Conservation (phyloP, 1,139 yeast species). For the Lodderomyces metapsilosis region DNA sequence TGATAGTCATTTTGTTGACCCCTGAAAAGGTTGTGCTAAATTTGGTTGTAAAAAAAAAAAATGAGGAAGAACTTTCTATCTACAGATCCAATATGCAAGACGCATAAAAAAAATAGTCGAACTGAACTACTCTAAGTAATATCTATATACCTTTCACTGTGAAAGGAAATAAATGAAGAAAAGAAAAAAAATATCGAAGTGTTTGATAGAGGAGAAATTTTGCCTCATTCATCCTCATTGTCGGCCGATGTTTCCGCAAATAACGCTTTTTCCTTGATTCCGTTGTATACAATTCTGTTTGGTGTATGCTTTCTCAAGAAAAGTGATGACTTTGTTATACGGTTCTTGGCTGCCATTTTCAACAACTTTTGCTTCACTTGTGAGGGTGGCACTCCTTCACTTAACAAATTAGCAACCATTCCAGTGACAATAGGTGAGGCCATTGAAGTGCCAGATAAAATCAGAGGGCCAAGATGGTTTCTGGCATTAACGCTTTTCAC, state of each 20-base stretch:
- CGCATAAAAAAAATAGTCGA: not conserved
- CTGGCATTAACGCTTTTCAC: constrained; percentile 48
- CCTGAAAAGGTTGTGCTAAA: no score
- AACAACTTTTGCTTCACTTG: constrained; percentile 42
- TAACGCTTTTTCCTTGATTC: constrained; percentile 18
- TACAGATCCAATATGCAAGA: no score
- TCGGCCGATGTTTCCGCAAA: constrained; percentile 15
- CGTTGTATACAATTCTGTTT: constrained; percentile 38
- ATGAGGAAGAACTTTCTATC: no score
- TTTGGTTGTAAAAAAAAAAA: constrained; percentile 4
- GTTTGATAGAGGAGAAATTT: no score
- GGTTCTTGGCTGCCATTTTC: constrained; percentile 31
- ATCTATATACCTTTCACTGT: not conserved
- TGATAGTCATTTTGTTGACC: constrained; percentile 8
- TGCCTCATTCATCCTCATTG: constrained; percentile 8
- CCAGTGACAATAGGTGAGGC: constrained; percentile 84
- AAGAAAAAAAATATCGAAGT: no score
- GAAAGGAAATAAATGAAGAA: no score
- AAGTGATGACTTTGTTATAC: constrained; percentile 34
- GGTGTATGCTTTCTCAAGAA: constrained; percentile 35
- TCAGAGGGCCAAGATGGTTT: constrained; percentile 28
- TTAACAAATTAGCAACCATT: constrained; percentile 58
- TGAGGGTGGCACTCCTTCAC: constrained; percentile 51
- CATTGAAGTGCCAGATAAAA: constrained; percentile 84
- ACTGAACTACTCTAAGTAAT: not conserved